phyloP scores from a whole-genome alignment of 163 green algal genomes.

The Botryococcus braunii region DNA sequence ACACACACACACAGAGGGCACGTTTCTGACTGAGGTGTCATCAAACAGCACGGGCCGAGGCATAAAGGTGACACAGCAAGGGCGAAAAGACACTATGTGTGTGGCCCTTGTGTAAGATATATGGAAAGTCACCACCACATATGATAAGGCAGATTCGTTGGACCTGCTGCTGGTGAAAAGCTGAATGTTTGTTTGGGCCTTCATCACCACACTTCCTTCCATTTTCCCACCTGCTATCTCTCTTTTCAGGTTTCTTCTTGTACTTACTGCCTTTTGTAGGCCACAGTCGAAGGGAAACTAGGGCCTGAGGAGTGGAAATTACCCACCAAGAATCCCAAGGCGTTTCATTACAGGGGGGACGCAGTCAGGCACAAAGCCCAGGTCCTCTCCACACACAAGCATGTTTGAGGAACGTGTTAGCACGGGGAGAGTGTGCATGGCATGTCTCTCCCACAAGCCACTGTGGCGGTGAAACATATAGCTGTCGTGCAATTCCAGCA shows the following conservation, averaged over 20 bases:
- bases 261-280: neutral
- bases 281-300: neutral
- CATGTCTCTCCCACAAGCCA: conserved; percentile 62
- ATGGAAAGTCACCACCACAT: too few relatives aligned
- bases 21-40: too few relatives aligned
- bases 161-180: too few relatives aligned
- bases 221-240: neutral
- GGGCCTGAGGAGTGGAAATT: neutral
- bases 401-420: conserved; percentile 75
- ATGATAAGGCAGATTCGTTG: too few relatives aligned
- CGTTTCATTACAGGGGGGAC: conserved; percentile 79
- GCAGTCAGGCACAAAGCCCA: conserved; percentile 86
- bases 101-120: too few relatives aligned
- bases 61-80: too few relatives aligned
- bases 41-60: too few relatives aligned
- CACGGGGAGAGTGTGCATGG: conserved; percentile 73
- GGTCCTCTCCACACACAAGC: conserved; percentile 93
- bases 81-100: too few relatives aligned
- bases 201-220: neutral
- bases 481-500: conserved; percentile 70
- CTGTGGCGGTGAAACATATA: conserved; percentile 70
- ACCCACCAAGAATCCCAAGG: conserved; percentile 36
- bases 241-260: neutral
- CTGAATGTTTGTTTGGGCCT: neutral
- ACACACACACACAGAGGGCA: too few relatives aligned